Percentiles rank a stretch among this genome's conserved stretches.
Conservation (phyloP, 2,329 filamentous ascomycete genomes). For the Drechmeria coniospora region DNA sequence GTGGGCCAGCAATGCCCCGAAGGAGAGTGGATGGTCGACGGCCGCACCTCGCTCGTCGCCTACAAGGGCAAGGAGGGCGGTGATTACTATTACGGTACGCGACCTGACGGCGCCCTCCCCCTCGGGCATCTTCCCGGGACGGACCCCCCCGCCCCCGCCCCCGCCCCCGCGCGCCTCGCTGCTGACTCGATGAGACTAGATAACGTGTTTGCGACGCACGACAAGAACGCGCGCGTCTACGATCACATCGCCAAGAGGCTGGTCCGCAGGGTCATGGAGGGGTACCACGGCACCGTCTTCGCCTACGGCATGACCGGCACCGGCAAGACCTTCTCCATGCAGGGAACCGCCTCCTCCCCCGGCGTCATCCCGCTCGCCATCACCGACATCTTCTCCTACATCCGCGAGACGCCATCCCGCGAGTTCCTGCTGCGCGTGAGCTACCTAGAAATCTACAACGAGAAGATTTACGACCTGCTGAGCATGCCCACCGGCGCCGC, state of each 20-base stretch:
- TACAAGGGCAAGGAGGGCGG: conserved; percentile 82
- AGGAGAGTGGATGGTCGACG: conserved; percentile 85
- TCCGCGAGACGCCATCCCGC: conserved; percentile 84
- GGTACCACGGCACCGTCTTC: conserved; percentile 95
- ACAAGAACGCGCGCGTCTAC: conserved; percentile 90
- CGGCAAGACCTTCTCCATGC: conserved; percentile 98
- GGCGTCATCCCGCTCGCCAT: conserved; percentile 95
- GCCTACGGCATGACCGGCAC: conserved; percentile 99
- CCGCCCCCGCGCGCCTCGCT: not conserved
- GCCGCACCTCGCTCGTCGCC: conserved; percentile 63
- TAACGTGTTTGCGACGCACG: conserved; percentile 88
- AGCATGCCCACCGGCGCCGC: conserved; percentile 52
- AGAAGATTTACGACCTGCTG: conserved; percentile 87
- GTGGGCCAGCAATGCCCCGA: conserved; percentile 48
- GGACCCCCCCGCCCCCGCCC: too few species aligned
- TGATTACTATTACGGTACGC: conserved; percentile 78
- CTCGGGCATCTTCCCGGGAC: too few species aligned
- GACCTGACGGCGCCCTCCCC: too few species aligned
- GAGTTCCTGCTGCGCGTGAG: conserved; percentile 93
- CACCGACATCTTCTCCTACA: conserved; percentile 98
- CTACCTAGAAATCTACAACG: conserved; percentile 98
- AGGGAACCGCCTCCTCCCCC: conserved; percentile 86
- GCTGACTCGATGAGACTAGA: conserved; percentile 40
- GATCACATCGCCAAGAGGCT: conserved; percentile 87
- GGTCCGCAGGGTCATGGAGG: conserved; percentile 95